Evolutionary conservation across 176 grass and related monocot species (phyloP).

Genomic region (Raddia distichophylla): DNA sequence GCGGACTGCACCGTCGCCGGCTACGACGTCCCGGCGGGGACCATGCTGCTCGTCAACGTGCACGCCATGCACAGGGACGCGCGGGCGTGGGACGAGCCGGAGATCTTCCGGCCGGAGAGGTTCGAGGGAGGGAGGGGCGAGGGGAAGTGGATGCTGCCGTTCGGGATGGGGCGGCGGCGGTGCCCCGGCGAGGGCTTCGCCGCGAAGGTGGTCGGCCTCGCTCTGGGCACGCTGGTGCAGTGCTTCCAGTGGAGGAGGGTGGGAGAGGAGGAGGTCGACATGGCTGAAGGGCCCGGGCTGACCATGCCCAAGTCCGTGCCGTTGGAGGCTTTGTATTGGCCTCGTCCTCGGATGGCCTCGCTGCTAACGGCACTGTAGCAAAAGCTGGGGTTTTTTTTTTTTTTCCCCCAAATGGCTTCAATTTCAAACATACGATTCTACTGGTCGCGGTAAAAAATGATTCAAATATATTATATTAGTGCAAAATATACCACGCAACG

Average conservation of each 20-base stretch:
- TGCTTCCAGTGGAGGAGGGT: slow-evolving; percentile 41
- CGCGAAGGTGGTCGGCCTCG: slow-evolving; percentile 24
- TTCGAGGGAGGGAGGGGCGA: slow-evolving; percentile 25
- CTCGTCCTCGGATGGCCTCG: neutral
- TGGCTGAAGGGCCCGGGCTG: slow-evolving; percentile 30
- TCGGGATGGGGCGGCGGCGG: slow-evolving; percentile 40
- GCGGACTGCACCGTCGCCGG: slow-evolving; percentile 10
- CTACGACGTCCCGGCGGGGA: slow-evolving; percentile 33
- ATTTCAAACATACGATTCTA: too few species aligned
- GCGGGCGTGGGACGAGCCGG: neutral
- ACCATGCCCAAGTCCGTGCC: slow-evolving; percentile 40
- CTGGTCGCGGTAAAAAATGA: too few species aligned
- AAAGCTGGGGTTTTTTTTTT: too few species aligned
- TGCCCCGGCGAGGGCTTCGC: slow-evolving; percentile 24
- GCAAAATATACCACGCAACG: too few species aligned
- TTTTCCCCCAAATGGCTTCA: too few species aligned
- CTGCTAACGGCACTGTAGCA: slow-evolving; percentile 7
- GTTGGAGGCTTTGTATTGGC: slow-evolving; percentile 36
- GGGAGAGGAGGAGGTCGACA: slow-evolving; percentile 1
- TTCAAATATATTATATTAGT: too few species aligned
- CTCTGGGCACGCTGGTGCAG: slow-evolving; percentile 22
- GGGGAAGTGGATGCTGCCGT: slow-evolving; percentile 49
- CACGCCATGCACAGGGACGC: slow-evolving; percentile 32
- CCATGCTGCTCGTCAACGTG: slow-evolving; percentile 42
- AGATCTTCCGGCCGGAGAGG: slow-evolving; percentile 36